phyloP scores from a whole-genome alignment of 225 moss, liverwort and hornwort genomes.

The Rhytidiadelphus loreus region DNA sequence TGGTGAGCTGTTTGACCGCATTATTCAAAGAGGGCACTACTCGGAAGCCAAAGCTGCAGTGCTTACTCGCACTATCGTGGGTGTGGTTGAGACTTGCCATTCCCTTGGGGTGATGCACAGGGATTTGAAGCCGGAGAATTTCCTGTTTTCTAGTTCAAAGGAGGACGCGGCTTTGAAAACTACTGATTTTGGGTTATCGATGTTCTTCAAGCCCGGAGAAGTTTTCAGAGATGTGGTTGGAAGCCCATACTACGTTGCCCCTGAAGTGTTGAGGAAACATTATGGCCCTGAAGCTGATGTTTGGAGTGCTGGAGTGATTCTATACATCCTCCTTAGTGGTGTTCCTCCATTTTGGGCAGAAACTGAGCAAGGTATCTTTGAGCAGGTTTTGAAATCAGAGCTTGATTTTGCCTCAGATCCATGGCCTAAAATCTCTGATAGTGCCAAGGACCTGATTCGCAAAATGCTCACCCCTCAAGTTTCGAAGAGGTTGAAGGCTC shows the following conservation, averaged over 20 bases:
- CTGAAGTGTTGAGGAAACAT: constrained; percentile 29
- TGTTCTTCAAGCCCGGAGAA: constrained; percentile 40
- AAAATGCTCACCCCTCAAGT: constrained; percentile 36
- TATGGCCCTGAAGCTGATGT: constrained; percentile 50
- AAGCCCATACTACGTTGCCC: constrained; percentile 43
- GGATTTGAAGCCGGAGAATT: constrained; percentile 44
- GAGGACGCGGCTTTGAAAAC: constrained; percentile 44
- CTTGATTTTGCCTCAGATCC: constrained; percentile 36
- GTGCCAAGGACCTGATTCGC: constrained; percentile 41
- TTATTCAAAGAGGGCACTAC: constrained; percentile 44
- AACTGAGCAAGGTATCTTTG: constrained; percentile 44
- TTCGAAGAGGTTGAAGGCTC: constrained; percentile 35
- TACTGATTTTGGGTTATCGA: constrained; percentile 39
- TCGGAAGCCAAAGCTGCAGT: constrained; percentile 45
- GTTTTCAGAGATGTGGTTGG: constrained; percentile 43
- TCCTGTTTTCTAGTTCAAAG: constrained; percentile 24
- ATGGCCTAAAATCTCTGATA: constrained; percentile 40
- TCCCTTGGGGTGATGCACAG: constrained; percentile 49
- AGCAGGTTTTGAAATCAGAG: constrained; percentile 42
- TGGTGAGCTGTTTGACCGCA: constrained; percentile 45
- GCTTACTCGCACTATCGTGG: constrained; percentile 40
- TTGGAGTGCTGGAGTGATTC: constrained; percentile 48
- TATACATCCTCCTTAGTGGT: constrained; percentile 44
- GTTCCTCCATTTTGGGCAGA: constrained; percentile 52
- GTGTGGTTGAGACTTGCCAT: constrained; percentile 49